Percentiles rank a stretch among this genome's conserved stretches.
Evolutionary conservation across 352 stramenopile species (phyloP).

Genomic region (Phytophthora chlamydospora): DNA sequence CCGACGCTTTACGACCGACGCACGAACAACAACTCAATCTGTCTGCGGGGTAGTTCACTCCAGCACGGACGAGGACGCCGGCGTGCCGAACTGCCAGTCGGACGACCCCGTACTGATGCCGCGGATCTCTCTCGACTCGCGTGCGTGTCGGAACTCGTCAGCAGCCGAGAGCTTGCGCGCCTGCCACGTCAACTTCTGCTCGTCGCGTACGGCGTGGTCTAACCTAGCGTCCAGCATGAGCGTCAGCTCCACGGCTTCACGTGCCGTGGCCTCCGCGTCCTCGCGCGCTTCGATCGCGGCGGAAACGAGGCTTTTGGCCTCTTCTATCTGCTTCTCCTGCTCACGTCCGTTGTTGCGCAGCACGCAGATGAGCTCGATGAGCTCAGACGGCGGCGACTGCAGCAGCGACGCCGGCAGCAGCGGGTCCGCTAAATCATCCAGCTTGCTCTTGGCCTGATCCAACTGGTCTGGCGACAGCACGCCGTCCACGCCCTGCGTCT

Average conservation of each 20-base stretch:
- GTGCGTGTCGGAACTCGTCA: constrained; percentile 27
- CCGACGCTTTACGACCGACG: constrained; percentile 34
- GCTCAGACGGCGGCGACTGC: constrained; percentile 53
- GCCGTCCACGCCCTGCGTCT: constrained; percentile 20
- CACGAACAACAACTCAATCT: constrained; percentile 22
- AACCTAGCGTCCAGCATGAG: constrained; percentile 75
- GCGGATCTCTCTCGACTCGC: constrained; percentile 20
- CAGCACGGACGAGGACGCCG: constrained; percentile 26
- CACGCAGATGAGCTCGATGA: constrained; percentile 74
- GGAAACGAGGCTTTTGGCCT: constrained; percentile 77
- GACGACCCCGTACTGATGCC: constrained; percentile 24
- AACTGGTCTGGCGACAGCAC: constrained; percentile 27
- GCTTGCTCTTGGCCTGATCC: constrained; percentile 32
- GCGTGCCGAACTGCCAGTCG: constrained; percentile 34
- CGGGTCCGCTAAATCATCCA: constrained; percentile 56
- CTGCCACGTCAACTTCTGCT: constrained; percentile 30
- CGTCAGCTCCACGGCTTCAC: constrained; percentile 76
- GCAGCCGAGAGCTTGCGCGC: constrained; percentile 26
- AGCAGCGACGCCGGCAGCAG: constrained; percentile 62
- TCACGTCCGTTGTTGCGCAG: constrained; percentile 73
- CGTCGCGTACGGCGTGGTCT: constrained; percentile 62
- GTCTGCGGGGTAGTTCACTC: constrained; percentile 18
- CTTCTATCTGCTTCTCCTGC: constrained; percentile 75
- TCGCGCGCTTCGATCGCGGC: constrained; percentile 81
- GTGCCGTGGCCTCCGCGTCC: constrained; percentile 71